These are phyloP conservation scores for Pseudozyma sp. DNA, from an alignment of 1,284 basidiomycete species.

Conservation along the genomic window DNA sequence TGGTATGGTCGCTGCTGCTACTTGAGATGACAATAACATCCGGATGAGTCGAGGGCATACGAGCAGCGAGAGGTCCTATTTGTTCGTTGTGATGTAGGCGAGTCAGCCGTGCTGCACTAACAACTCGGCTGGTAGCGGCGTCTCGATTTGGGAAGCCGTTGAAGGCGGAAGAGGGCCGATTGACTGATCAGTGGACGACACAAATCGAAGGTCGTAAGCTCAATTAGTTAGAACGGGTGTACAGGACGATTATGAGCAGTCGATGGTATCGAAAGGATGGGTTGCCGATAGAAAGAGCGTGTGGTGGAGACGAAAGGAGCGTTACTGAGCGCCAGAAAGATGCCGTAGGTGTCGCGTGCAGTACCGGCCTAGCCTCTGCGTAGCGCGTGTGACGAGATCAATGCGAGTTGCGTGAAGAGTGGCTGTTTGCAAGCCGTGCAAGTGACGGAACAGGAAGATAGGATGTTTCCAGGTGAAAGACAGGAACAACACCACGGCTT, in stretches of 20 bases:
- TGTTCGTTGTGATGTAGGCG: not conserved
- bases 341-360: not conserved
- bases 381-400: too few relatives aligned
- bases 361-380: too few relatives aligned
- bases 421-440: too few relatives aligned
- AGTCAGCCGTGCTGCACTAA: not conserved
- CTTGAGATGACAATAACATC: conserved; percentile 32
- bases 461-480: not conserved
- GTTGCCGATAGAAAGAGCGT: not conserved
- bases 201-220: not conserved
- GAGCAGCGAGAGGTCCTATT: not conserved
- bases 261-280: conserved; percentile 1
- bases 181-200: too few relatives aligned
- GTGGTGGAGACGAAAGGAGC: conserved; percentile 1
- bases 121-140: not conserved
- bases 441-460: not conserved
- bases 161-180: not conserved
- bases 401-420: not conserved
- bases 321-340: not conserved
- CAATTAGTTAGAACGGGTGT: not conserved
- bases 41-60: conserved; percentile 19
- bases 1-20: conserved; percentile 29
- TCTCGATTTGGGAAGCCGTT: not conserved
- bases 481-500: not conserved
- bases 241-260: not conserved